Evolutionary conservation across 495 filamentous ascomycete genomes (phyloP).

Genomic region (Penicillium roqueforti): DNA sequence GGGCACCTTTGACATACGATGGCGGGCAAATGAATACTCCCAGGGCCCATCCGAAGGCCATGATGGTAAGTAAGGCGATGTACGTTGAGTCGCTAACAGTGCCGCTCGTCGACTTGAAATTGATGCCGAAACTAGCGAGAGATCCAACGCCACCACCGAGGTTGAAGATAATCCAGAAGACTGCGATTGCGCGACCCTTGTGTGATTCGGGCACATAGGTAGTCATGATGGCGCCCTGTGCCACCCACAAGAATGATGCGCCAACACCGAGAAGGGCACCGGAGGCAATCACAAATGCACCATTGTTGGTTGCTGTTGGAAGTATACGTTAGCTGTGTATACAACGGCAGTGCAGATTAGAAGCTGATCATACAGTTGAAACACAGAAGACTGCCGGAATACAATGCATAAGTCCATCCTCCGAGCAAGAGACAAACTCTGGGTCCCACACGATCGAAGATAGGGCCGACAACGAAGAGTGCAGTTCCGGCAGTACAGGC

Average conservation of each 20-base stretch:
- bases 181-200: slow-evolving; percentile 49
- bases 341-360: background rate
- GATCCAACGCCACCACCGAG: slow-evolving; percentile 48
- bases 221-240: slow-evolving; percentile 55
- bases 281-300: slow-evolving; percentile 69
- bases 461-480: slow-evolving; percentile 41
- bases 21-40: slow-evolving; percentile 51
- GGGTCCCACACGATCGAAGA: slow-evolving; percentile 40
- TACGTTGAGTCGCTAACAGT: slow-evolving; percentile 47
- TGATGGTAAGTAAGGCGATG: slow-evolving; percentile 47
- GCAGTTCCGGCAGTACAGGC: slow-evolving; percentile 39
- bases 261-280: slow-evolving; percentile 50
- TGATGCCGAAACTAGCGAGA: slow-evolving; percentile 46
- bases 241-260: slow-evolving; percentile 50
- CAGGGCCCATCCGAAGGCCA: slow-evolving; percentile 43
- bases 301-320: slow-evolving; percentile 58
- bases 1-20: slow-evolving; percentile 44
- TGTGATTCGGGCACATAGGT: slow-evolving; percentile 47
- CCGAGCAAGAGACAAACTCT: slow-evolving; percentile 38
- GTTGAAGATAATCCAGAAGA: slow-evolving; percentile 55
- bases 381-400: slow-evolving; percentile 38
- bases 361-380: slow-evolving; percentile 30
- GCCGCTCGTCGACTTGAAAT: slow-evolving; percentile 41
- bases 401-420: slow-evolving; percentile 43
- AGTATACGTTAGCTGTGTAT: background rate